These are phyloP conservation scores for Coelastrella sp. DNA, from an alignment of 139 green algal genomes.

Conservation along the genomic window DNA sequence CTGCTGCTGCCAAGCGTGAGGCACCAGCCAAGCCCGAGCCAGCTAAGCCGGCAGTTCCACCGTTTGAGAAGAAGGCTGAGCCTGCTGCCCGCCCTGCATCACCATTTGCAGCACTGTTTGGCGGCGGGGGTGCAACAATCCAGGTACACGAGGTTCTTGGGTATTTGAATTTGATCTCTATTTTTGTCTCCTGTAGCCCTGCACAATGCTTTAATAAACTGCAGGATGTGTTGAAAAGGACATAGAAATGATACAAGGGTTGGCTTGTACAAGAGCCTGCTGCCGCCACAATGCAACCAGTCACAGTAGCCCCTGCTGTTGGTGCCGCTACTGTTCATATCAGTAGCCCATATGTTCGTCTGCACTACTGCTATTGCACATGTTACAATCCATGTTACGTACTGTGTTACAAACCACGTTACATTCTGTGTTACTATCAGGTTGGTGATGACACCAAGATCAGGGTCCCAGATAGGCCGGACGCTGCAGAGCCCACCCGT, in stretches of 20 bases:
- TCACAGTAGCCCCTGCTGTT: neutral
- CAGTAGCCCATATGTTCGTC: too few species aligned
- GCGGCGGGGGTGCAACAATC: slow-evolving; percentile 10
- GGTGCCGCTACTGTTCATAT: neutral
- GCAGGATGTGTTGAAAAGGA: too few species aligned
- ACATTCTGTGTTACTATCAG: neutral
- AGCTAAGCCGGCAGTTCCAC: neutral
- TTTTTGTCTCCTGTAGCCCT: too few species aligned
- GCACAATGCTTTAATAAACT: too few species aligned
- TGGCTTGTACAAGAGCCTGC: too few species aligned
- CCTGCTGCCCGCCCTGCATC: slow-evolving; percentile 11
- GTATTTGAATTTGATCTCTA: too few species aligned
- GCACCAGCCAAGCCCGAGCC: neutral
- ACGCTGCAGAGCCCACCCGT: neutral
- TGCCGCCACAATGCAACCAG: neutral
- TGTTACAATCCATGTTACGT: too few species aligned
- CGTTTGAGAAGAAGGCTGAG: neutral
- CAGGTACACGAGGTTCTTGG: neutral
- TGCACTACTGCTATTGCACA: too few species aligned
- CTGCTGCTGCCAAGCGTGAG: slow-evolving; percentile 42
- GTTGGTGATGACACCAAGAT: slow-evolving; percentile 45
- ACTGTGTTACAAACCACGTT: too few species aligned
- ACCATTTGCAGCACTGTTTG: slow-evolving; percentile 49
- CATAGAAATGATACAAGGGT: too few species aligned
- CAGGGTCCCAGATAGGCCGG: slow-evolving; percentile 31